These are phyloP conservation scores for Butyriboletus loyo DNA, from an alignment of 768 basidiomycete species.

Conservation along the genomic window DNA sequence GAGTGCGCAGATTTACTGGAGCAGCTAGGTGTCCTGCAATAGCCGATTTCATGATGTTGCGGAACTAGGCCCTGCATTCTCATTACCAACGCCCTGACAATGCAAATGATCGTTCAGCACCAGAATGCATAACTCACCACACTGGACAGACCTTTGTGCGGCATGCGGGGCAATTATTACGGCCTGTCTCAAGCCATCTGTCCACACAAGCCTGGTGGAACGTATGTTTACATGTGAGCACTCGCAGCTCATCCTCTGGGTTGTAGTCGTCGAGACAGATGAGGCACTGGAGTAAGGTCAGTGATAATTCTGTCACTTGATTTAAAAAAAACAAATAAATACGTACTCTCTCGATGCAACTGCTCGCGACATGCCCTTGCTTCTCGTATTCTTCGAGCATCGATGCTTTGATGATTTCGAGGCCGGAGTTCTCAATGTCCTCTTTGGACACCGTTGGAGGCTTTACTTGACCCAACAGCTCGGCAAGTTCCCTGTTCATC, in stretches of 20 bases:
- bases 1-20: background rate
- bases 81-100: slow-evolving; percentile 25
- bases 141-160: slow-evolving; percentile 57
- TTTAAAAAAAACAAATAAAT: background rate
- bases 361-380: slow-evolving; percentile 65
- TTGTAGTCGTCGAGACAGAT: slow-evolving; percentile 89
- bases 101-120: background rate
- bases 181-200: slow-evolving; percentile 78
- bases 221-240: slow-evolving; percentile 82
- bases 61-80: slow-evolving; percentile 13
- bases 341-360: slow-evolving; percentile 76
- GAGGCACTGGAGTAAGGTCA: slow-evolving; percentile 50
- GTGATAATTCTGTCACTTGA: background rate
- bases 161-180: slow-evolving; percentile 92
- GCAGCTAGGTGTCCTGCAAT: slow-evolving; percentile 9
- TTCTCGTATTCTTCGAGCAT: slow-evolving; percentile 51
- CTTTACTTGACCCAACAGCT: slow-evolving; percentile 77
- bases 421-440: slow-evolving; percentile 81
- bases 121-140: background rate
- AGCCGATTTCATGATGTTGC: slow-evolving; percentile 1
- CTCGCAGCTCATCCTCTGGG: slow-evolving; percentile 70
- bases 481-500: slow-evolving; percentile 67
- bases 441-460: slow-evolving; percentile 79
- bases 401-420: slow-evolving; percentile 66
- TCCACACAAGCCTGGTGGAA: slow-evolving; percentile 91